Percentiles rank a stretch among this genome's conserved stretches.
Evolutionary conservation across 805 yeast genomes (phyloP).

Genomic region (Cyberlindnera petersonii): DNA sequence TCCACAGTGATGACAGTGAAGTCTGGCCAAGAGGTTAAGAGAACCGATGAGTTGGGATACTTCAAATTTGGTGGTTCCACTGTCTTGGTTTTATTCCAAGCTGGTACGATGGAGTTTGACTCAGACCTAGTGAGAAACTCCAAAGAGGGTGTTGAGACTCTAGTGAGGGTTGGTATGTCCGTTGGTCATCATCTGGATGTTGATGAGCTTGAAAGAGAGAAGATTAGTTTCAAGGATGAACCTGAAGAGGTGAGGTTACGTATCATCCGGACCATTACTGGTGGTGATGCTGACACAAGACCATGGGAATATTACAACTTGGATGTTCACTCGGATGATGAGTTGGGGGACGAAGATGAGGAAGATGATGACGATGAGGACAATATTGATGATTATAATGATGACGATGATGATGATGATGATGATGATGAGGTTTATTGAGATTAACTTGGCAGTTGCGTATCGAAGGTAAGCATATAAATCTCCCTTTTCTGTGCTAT

Average conservation of each 20-base stretch:
- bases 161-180: constrained; percentile 87
- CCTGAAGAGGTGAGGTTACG: constrained; percentile 43
- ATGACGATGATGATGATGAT: constrained; percentile 1
- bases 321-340: constrained; percentile 13
- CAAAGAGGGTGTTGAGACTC: constrained; percentile 65
- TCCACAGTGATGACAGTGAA: constrained; percentile 70
- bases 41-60: constrained; percentile 88
- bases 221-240: constrained; percentile 42
- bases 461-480: no score
- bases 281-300: constrained; percentile 35
- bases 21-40: constrained; percentile 51
- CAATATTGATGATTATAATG: not conserved
- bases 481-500: no score
- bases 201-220: constrained; percentile 46
- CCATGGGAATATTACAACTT: constrained; percentile 28
- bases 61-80: constrained; percentile 98
- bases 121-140: constrained; percentile 71
- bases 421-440: not conserved
- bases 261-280: constrained; percentile 56
- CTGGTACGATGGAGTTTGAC: constrained; percentile 54
- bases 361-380: constrained; percentile 5
- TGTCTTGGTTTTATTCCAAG: constrained; percentile 60
- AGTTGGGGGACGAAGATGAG: constrained; percentile 8
- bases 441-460: no score
- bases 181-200: constrained; percentile 66